Evolutionary conservation across 768 basidiomycete species (phyloP).

Genomic region (Pleurotus tuber-regium): DNA sequence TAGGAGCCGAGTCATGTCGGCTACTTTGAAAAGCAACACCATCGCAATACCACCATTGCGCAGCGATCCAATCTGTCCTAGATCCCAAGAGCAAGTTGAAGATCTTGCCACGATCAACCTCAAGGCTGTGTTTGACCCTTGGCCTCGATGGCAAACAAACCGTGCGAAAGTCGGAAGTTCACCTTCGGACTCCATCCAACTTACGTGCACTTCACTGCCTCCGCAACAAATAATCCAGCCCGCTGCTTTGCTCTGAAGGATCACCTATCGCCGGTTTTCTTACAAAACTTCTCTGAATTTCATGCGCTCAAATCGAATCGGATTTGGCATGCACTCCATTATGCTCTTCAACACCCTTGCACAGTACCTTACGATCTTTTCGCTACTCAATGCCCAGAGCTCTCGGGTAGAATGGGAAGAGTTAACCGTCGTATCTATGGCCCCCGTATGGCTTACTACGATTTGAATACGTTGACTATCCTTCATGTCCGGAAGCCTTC

Average conservation of each 20-base stretch:
- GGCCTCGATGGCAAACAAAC: no score
- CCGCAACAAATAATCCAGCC: not conserved
- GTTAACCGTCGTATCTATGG: not conserved
- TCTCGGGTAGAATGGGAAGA: not conserved
- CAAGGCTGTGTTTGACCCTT: no score
- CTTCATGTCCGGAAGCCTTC: not conserved
- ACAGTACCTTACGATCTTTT: no score
- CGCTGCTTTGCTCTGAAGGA: not conserved
- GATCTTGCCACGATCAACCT: not conserved
- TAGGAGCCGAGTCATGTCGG: slow-evolving; percentile 1
- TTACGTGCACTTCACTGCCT: not conserved
- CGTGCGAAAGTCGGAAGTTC: not conserved
- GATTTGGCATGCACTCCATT: not conserved
- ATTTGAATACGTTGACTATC: not conserved
- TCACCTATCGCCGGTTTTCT: not conserved
- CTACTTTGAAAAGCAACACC: not conserved
- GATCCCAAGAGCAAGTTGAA: not conserved
- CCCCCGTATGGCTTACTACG: not conserved
- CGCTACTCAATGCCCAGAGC: not conserved
- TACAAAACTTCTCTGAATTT: not conserved
- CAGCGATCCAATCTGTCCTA: no score
- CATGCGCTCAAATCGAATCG: not conserved
- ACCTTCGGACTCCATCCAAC: not conserved
- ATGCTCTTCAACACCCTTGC: no score
- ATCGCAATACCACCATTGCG: no score